Base-by-base conservation (phyloP, 2,329 filamentous ascomycete genomes). In the Rhytidhysteron rufulum region DNA sequence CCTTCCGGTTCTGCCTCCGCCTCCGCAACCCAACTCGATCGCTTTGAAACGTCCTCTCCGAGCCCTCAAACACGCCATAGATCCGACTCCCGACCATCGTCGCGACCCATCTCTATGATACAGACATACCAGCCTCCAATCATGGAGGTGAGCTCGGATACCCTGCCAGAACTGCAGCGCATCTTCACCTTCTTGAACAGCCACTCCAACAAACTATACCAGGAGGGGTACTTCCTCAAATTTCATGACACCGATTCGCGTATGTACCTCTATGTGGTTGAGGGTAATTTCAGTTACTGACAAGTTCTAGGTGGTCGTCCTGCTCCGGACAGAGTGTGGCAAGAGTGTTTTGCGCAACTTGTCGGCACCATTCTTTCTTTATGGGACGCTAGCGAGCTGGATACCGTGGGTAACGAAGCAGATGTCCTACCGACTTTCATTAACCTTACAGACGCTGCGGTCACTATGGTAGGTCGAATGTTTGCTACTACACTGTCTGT, bases 151-250 rank as follows among this genome's bases (percentile, higher is more conserved):
- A 81, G 80, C 58, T 78, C 84, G 52, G 88, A 96, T 61, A 95
- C 88, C 21, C 82, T 93, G 47, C 89, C 93, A 27, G 93, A 98
- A 74, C 76, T 98, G 47, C 86, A 89, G 69, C 91, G 90, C 49
- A 90, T 97, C 57, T 97, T 97, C 67, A 87, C 81, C 45, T 93
- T 88, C 60, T 78, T 98, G 50, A 97, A 95, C 69, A 93, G 85
- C 67, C 93, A 98, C 65, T 85, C 82, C 42, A 96, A 96, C 67
- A 97, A 97, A 70, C 73, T 97, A 41, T 98, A 97, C 64, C 90
- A 96, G 54, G 93, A 98, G 69, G 93, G 93, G 27, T 98, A 97
- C 61, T 97, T 98, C 53, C 70, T 98, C 54, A 98, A 97, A 69
- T 73, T 98, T 35, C 91, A 96, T 65, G 93, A 98, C 66, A 82